These are phyloP conservation scores for Mucor sp. DNA, from an alignment of 371 early-diverging fungal genomes.

Conservation along the genomic window DNA sequence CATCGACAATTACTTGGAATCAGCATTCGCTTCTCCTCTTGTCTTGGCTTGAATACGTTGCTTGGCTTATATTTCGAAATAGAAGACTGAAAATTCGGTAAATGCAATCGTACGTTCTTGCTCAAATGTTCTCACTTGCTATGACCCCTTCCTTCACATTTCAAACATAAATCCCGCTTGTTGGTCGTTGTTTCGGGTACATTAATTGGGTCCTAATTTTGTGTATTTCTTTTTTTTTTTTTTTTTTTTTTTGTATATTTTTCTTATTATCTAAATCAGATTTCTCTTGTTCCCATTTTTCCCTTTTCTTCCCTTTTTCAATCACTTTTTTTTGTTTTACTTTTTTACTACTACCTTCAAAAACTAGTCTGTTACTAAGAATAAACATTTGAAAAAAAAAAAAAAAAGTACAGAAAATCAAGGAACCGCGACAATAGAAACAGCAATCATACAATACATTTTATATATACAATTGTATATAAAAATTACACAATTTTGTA, in stretches of 20 bases:
- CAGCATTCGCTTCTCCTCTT: not conserved
- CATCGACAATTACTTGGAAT: not conserved
- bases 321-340: conserved; percentile 4
- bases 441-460: not conserved
- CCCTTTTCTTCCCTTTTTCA: conserved; percentile 8
- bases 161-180: conserved; percentile 25
- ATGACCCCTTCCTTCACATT: not conserved
- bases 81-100: not conserved
- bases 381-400: not conserved
- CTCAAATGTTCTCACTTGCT: not conserved
- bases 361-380: not conserved
- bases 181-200: conserved; percentile 22
- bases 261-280: not conserved
- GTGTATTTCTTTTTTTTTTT: conserved; percentile 4
- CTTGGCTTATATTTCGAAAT: not conserved
- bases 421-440: not conserved
- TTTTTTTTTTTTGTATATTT: not conserved
- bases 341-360: not conserved
- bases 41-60: not conserved
- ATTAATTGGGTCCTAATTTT: conserved; percentile 27
- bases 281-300: conserved; percentile 9
- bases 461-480: not conserved
- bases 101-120: not conserved
- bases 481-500: not conserved
- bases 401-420: not conserved